Percentiles rank a stretch among this genome's conserved stretches.
Conservation (phyloP, 768 basidiomycete genomes). For the Boletus sp. region DNA sequence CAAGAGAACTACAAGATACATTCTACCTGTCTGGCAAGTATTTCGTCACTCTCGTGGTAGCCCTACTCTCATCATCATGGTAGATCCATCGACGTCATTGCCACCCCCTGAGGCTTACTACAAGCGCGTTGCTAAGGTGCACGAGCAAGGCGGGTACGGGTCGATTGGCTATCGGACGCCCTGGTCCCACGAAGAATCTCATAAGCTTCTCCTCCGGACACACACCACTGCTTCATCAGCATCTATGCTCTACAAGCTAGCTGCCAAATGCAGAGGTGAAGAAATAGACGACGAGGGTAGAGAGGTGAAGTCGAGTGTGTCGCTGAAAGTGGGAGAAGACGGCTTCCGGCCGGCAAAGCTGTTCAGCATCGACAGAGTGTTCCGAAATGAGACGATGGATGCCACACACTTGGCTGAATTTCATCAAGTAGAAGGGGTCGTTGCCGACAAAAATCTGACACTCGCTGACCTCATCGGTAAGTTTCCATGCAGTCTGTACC, state of each 20-base stretch:
- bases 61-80: constrained; percentile 2
- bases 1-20: constrained; percentile 95
- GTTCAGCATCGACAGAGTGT: constrained; percentile 97
- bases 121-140: constrained; percentile 76
- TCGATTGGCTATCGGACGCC: constrained; percentile 97
- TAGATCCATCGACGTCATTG: constrained; percentile 79
- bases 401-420: constrained; percentile 99
- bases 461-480: constrained; percentile 92
- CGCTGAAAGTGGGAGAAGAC: constrained; percentile 40
- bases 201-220: constrained; percentile 89
- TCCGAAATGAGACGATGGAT: constrained; percentile 98
- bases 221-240: constrained; percentile 96
- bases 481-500: constrained; percentile 13
- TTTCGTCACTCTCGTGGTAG: background rate
- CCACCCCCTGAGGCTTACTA: constrained; percentile 82
- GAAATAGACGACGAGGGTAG: constrained; percentile 37
- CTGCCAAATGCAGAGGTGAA: constrained; percentile 76
- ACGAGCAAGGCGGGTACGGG: constrained; percentile 85
- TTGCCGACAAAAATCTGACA: constrained; percentile 90
- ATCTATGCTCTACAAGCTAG: constrained; percentile 91
- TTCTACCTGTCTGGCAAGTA: constrained; percentile 89
- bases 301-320: constrained; percentile 4
- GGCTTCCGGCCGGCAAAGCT: constrained; percentile 91
- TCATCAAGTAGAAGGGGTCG: constrained; percentile 99
- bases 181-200: constrained; percentile 90